Evolutionary conservation across 441 rosid genomes (phyloP).

Genomic region (Mallotus japonicus): DNA sequence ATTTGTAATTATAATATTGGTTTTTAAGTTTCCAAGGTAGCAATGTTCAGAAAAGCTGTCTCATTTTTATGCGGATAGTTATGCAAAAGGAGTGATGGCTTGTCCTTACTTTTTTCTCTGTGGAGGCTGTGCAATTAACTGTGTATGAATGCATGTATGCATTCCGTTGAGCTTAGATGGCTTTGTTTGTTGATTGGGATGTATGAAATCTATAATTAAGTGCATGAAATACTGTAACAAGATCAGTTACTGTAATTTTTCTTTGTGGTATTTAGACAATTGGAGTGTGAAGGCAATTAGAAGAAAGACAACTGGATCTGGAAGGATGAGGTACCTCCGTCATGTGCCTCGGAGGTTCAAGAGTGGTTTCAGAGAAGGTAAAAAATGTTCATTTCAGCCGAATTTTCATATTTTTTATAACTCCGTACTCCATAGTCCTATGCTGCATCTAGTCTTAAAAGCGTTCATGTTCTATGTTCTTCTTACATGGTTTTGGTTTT

Average conservation of each 20-base stretch:
- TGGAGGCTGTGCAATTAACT: too few relatives aligned
- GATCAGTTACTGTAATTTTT: neutral
- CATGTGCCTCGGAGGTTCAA: constrained; percentile 82
- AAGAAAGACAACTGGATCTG: constrained; percentile 88
- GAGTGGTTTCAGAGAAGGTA: constrained; percentile 92
- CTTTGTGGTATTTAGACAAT: constrained; percentile 44
- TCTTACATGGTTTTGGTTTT: constrained; percentile 3
- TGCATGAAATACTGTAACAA: neutral
- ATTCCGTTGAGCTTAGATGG: neutral
- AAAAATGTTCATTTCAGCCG: neutral
- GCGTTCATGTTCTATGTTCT: neutral
- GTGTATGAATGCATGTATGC: too few relatives aligned
- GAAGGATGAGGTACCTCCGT: constrained; percentile 92
- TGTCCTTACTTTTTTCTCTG: too few relatives aligned
- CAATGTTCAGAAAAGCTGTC: too few relatives aligned
- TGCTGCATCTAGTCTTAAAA: neutral
- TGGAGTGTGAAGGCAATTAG: constrained; percentile 91
- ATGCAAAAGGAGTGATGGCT: too few relatives aligned
- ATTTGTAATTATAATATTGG: too few relatives aligned
- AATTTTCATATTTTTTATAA: too few relatives aligned
- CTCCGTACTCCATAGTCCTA: too few relatives aligned
- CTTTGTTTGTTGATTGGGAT: neutral
- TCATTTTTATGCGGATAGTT: too few relatives aligned
- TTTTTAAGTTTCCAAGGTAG: too few relatives aligned
- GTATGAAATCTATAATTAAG: neutral